Evolutionary conservation across 306 rosid genomes (phyloP), one percentile per base, ranked within the genome.

Genomic region (Fagus sylvatica): DNA sequence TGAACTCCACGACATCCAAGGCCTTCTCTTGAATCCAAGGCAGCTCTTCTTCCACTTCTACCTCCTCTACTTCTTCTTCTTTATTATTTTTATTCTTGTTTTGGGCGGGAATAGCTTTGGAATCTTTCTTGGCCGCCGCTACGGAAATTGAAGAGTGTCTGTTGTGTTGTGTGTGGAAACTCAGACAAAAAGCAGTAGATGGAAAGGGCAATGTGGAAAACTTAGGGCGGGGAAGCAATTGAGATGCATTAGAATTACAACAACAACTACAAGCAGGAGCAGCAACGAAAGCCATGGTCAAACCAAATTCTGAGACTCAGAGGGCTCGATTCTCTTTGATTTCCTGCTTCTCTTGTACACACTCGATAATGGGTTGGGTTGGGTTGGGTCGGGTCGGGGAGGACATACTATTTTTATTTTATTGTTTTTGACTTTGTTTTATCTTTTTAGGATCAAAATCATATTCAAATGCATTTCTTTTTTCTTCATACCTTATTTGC

Each of bases 11-110:
- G 0, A 94, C 60, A 90, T 94, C 98, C 79, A 92, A 62, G 53
- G 98, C 97, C 85, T 94, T 92, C 64, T 94, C 98, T 82, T 92
- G 97, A 87, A 92, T 88, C 98, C 98, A 92, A 0, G 98, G 97
- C 13, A 94, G 76, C 67, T 92, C 97, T 76, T 90, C 98, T 78
- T 94, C 97, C 43, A 89, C 93, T 79, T 90, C 95, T 32, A 82
- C 93, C 10, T 48, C 75, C 7, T 61, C 61, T 51, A 79, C 87
- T 46, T 83, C 81, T 30, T 40, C 76, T 37, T 76, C 82, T 0
- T 34, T 32, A 53, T 43, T 36, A 0, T 43, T 76, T 2, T 41
- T 67, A 11, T 76, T 76, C 57, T 68, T 22, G 55, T 41, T 46
- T 36, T 43, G 56, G 30, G 70, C 85, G 13, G 73, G 60, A 55